Evolutionary conservation across 768 basidiomycete species (phyloP).

Genomic region (Tylopilus plumbeoviolaceoides): DNA sequence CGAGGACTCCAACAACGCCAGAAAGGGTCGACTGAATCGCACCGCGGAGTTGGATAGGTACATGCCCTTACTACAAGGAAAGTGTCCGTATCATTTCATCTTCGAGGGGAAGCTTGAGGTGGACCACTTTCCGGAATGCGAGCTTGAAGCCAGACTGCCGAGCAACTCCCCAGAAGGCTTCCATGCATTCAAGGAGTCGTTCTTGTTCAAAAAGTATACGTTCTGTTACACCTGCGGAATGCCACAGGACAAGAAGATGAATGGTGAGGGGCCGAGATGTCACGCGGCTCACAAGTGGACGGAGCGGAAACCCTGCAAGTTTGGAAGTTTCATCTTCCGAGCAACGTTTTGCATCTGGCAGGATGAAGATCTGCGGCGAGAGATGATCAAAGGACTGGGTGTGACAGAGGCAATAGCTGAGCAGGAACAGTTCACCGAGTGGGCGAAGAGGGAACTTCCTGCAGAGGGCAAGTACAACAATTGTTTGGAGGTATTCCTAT

Average conservation of each 20-base stretch:
- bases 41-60: conserved; percentile 1
- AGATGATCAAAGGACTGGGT: background rate
- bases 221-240: background rate
- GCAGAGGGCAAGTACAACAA: conserved; percentile 1
- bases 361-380: background rate
- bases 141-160: background rate
- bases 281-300: background rate
- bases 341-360: background rate
- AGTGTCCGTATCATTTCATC: conserved; percentile 8
- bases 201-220: background rate
- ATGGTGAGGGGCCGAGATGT: background rate
- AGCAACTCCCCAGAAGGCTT: background rate
- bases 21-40: background rate
- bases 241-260: background rate
- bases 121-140: conserved; percentile 1
- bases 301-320: background rate
- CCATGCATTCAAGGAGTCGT: background rate
- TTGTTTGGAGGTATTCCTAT: conserved; percentile 5
- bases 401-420: background rate
- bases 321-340: background rate
- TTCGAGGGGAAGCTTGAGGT: background rate
- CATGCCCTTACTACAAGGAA: conserved; percentile 1
- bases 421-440: background rate
- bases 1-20: background rate
- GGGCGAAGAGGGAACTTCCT: background rate